Conservation (phyloP, 345 rosid genomes). For the Eutrema japonicum region DNA sequence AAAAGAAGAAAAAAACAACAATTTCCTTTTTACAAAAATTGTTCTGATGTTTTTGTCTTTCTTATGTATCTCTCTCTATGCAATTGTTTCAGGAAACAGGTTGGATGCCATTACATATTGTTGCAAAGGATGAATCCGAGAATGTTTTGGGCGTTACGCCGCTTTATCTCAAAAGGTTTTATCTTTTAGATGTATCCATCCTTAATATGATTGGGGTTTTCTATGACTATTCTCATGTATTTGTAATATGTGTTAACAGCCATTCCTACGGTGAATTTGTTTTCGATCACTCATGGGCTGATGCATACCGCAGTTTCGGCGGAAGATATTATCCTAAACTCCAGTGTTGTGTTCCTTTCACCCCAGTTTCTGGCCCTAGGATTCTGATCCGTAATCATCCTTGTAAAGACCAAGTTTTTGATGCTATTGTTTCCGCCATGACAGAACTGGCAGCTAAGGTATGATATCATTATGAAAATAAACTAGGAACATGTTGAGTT, state of each 20-base stretch:
- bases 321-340: conserved; percentile 91
- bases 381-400: conserved; percentile 65
- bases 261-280: conserved; percentile 97
- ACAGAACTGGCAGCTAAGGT: conserved; percentile 76
- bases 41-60: background rate
- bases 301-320: conserved; percentile 87
- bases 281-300: conserved; percentile 96
- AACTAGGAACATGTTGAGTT: background rate
- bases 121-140: conserved; percentile 76
- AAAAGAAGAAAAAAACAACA: background rate
- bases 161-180: conserved; percentile 92
- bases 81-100: conserved; percentile 78
- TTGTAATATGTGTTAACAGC: conserved; percentile 54
- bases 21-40: background rate
- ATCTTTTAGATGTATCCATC: conserved; percentile 15
- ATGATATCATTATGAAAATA: conserved; percentile 4
- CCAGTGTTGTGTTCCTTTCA: conserved; percentile 96
- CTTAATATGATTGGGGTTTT: conserved; percentile 4
- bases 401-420: conserved; percentile 72
- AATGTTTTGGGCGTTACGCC: conserved; percentile 84
- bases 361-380: conserved; percentile 95
- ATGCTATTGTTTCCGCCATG: conserved; percentile 66
- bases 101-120: conserved; percentile 82
- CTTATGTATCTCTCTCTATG: conserved; percentile 12
- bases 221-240: conserved; percentile 28